Percentiles rank a stretch among this genome's conserved stretches.
Evolutionary conservation across 495 filamentous ascomycete species (phyloP).

Genomic region (Cairneyella variabilis): DNA sequence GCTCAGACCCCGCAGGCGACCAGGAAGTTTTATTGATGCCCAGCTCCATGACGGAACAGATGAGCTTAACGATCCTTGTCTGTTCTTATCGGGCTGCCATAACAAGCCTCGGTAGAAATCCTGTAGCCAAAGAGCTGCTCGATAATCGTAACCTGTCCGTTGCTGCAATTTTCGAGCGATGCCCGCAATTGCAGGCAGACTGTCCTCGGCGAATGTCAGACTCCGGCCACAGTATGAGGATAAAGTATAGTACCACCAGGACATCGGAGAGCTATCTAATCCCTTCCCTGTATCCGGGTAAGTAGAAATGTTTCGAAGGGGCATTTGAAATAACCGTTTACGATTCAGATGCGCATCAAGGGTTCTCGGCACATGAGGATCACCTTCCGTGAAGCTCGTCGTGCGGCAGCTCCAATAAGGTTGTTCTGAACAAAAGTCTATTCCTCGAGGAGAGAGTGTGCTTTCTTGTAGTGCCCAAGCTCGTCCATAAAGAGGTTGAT

Average conservation of each 20-base stretch:
- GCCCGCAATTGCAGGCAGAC: conserved; percentile 2
- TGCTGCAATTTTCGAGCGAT: background rate
- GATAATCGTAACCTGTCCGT: background rate
- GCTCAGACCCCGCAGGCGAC: background rate
- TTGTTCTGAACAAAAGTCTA: conserved; percentile 3
- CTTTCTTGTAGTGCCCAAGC: conserved; percentile 16
- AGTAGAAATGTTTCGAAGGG: background rate
- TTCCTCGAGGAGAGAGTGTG: conserved; percentile 1
- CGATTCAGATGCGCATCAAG: background rate
- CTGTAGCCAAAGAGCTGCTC: background rate
- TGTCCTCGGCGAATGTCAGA: background rate
- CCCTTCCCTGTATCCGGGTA: background rate
- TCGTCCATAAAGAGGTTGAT: conserved; percentile 6
- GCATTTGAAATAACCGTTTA: background rate
- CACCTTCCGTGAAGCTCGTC: background rate
- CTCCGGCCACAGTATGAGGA: background rate
- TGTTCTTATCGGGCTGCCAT: background rate
- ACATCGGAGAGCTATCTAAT: background rate
- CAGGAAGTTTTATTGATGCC: background rate
- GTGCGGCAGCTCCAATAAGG: background rate
- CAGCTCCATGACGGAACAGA: conserved; percentile 8
- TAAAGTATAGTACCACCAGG: background rate
- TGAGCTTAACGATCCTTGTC: background rate
- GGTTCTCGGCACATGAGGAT: background rate
- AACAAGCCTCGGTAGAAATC: conserved; percentile 4